Conservation (phyloP, 2,329 filamentous ascomycete genomes). For the Calonectria fujianensis region DNA sequence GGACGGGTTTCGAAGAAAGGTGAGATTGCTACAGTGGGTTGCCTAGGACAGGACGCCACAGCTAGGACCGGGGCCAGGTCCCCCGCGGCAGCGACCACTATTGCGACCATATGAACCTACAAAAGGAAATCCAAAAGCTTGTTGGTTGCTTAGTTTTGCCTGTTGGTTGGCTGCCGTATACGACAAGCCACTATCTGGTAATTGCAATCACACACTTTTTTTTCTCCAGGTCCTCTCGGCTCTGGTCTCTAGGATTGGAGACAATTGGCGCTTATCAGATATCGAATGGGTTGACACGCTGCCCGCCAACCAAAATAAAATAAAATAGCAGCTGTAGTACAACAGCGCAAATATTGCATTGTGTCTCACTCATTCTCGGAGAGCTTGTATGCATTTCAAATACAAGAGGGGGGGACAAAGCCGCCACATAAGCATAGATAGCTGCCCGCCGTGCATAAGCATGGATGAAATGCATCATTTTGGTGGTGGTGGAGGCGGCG, state of each 20-base stretch:
- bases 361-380: neutral
- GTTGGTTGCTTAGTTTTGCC: conserved; percentile 9
- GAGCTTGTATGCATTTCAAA: conserved; percentile 23
- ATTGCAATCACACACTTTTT: too few relatives aligned
- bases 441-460: conserved; percentile 30
- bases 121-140: conserved; percentile 23
- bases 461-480: conserved; percentile 11
- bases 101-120: neutral
- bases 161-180: conserved; percentile 16
- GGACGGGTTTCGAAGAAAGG: conserved; percentile 48
- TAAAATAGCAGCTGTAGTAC: neutral
- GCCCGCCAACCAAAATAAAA: neutral
- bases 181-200: conserved; percentile 2
- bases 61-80: conserved; percentile 40
- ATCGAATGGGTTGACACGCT: conserved; percentile 1
- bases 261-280: neutral
- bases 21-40: conserved; percentile 53
- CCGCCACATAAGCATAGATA: conserved; percentile 22
- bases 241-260: neutral
- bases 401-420: neutral
- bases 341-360: neutral
- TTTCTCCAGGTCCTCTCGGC: neutral
- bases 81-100: conserved; percentile 12
- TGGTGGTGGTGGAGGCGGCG: conserved; percentile 26
- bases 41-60: conserved; percentile 49